Evolutionary conservation across 306 rosid genomes (phyloP).

Genomic region (Amphicarpaea edgeworthii): DNA sequence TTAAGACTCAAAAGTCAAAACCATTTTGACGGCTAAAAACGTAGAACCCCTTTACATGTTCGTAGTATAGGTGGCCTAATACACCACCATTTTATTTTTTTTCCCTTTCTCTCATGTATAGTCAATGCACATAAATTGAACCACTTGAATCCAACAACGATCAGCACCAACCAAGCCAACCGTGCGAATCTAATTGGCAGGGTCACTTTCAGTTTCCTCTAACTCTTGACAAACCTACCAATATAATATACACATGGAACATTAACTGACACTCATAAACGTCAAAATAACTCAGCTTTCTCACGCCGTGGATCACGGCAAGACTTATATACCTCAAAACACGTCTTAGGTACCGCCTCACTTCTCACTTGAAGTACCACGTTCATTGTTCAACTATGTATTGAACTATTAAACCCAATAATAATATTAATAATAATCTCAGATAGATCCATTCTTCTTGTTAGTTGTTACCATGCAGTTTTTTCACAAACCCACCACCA

Average conservation of each 20-base stretch:
- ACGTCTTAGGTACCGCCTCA: background rate
- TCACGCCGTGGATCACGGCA: slow-evolving; percentile 53
- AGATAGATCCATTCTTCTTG: background rate
- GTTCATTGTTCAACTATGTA: background rate
- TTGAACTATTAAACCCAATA: too few species aligned
- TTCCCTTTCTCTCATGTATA: background rate
- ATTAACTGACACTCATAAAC: slow-evolving; percentile 37
- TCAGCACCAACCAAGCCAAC: slow-evolving; percentile 40
- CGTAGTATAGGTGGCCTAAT: slow-evolving; percentile 50
- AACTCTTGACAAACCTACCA: too few species aligned
- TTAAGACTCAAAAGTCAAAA: too few species aligned
- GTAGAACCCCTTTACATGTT: background rate
- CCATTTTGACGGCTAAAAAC: background rate
- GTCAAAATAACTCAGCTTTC: slow-evolving; percentile 47
- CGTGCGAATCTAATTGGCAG: slow-evolving; percentile 41
- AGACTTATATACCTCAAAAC: background rate
- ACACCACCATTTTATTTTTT: background rate
- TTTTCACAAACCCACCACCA: slow-evolving; percentile 53
- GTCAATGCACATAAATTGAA: slow-evolving; percentile 38
- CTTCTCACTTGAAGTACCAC: background rate
- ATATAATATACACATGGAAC: slow-evolving; percentile 48
- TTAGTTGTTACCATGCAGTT: slow-evolving; percentile 57
- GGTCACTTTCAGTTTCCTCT: background rate
- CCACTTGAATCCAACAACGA: background rate
- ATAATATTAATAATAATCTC: background rate